These are phyloP conservation scores for Fraxinus anomala DNA, from an alignment of 257 asterid genomes.

Conservation along the genomic window DNA sequence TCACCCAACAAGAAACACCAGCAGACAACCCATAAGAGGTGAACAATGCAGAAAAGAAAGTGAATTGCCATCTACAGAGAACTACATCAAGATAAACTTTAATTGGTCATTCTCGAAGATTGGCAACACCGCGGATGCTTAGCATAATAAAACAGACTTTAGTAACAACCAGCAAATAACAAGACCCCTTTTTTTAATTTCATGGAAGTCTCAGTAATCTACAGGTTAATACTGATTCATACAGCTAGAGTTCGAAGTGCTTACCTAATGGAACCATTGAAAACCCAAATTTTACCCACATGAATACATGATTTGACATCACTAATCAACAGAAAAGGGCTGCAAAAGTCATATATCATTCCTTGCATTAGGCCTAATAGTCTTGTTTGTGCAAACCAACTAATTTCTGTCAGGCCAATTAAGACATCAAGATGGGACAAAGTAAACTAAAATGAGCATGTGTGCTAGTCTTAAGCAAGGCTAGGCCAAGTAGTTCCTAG, in stretches of 20 bases:
- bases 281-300: background rate
- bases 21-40: background rate
- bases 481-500: background rate
- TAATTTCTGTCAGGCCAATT: background rate
- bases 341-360: background rate
- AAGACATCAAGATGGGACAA: background rate
- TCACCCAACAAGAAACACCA: background rate
- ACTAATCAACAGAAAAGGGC: background rate
- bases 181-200: background rate
- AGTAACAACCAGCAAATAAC: background rate
- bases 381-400: background rate
- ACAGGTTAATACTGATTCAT: background rate
- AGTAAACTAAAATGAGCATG: background rate
- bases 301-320: background rate
- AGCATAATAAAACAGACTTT: background rate
- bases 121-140: background rate
- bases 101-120: background rate
- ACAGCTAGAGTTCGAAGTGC: background rate
- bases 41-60: background rate
- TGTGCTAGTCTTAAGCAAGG: background rate
- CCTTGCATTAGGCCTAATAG: background rate
- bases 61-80: background rate
- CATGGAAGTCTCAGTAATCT: background rate
- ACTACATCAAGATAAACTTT: background rate
- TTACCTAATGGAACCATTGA: background rate